These are phyloP conservation scores for Umbelopsis vinacea DNA, from an alignment of 192 early-diverging fungal genomes.

Conservation along the genomic window DNA sequence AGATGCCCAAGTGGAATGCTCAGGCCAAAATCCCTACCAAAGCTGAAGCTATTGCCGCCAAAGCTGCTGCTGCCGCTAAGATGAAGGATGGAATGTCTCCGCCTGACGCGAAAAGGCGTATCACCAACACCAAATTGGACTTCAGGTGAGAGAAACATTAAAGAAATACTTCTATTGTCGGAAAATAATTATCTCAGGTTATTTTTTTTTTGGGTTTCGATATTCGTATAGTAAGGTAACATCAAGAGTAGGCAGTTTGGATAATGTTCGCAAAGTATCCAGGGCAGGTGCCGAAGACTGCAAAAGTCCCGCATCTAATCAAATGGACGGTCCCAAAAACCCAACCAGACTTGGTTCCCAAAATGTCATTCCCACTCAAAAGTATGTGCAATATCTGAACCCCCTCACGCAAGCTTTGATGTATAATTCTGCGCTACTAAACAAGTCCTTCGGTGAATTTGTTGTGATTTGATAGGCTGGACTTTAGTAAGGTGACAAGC, in stretches of 20 bases:
- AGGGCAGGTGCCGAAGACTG: conserved; percentile 1
- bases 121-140: not conserved
- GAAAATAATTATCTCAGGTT: not conserved
- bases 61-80: not conserved
- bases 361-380: conserved; percentile 9
- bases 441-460: not conserved
- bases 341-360: conserved; percentile 9
- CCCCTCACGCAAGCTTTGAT: not conserved
- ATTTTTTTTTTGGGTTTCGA: not conserved
- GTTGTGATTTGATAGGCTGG: conserved; percentile 3
- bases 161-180: not conserved
- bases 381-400: not conserved
- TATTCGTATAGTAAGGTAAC: not conserved
- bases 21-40: conserved; percentile 11
- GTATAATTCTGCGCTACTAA: not conserved
- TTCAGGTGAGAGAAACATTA: not conserved
- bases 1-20: conserved; percentile 18
- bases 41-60: not conserved
- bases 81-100: conserved; percentile 11
- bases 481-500: conserved; percentile 24
- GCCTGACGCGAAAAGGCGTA: conserved; percentile 6
- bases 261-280: not conserved
- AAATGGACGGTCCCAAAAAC: conserved; percentile 23
- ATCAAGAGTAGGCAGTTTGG: conserved; percentile 15
- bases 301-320: not conserved